Base-by-base conservation (phyloP, 306 rosid genomes). In the Geum urbanum region DNA sequence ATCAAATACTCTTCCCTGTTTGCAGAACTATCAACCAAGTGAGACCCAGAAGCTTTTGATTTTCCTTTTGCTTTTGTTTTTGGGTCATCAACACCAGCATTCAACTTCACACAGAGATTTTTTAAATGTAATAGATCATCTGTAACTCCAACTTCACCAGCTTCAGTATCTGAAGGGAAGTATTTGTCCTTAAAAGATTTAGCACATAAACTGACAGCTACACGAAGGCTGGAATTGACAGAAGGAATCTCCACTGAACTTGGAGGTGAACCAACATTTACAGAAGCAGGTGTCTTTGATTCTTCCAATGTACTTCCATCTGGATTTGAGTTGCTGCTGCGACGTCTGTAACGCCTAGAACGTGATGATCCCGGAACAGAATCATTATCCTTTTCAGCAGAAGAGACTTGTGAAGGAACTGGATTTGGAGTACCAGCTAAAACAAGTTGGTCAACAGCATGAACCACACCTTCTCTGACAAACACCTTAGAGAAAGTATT, bases 381-480 rank as follows among this genome's bases (percentile, higher is more conserved):
- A 81, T 89, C 96, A 58, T 75, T 87, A 19, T 86, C 92, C 88
- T 95, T 95, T 69, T 89, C 99, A 1, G 71, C 74, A 20, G 95
- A 77, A 76, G 96, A 64, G 46, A 79, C 85, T 75, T 84, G 92
- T 41, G 82, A 46, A 59, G 95, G 72, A 70, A 79, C 81, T 62
- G 72, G 78, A 49, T 81, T 73, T 22, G 91, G 79, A 72, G 74
- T 87, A 71, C 87, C 81, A 32, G 90, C 77, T 80, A 95, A 71
- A 70, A 91, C 83, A 73, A 95, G 97, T 73, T 91, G 99, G 76
- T 91, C 99, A 67, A 95, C 95, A 0, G 99, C 97, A 87, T 95
- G 97, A 74, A 95, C 95, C 20, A 95, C 97, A 39, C 99, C 99
- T 79, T 91, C 99, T 83, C 99, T 84, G 13, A 95, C 80, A 63